These are phyloP conservation scores for Taiozyma sp. DNA, from an alignment of 1,139 yeast species.

Conservation along the genomic window DNA sequence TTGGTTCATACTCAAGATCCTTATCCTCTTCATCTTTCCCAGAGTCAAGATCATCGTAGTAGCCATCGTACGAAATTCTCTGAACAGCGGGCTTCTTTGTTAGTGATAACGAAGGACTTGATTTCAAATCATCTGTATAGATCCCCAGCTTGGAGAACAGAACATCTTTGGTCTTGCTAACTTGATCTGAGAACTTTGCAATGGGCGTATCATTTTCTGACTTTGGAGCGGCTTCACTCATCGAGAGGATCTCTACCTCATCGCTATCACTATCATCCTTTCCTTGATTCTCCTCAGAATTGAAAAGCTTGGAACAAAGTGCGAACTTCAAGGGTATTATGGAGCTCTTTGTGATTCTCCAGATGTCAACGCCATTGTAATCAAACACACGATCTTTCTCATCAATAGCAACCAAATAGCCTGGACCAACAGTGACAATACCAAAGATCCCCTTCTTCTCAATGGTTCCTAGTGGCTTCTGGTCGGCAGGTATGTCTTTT, in stretches of 20 bases:
- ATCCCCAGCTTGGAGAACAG: slow-evolving; percentile 22
- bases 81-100: slow-evolving; percentile 12
- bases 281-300: background rate
- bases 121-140: slow-evolving; percentile 21
- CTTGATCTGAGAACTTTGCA: slow-evolving; percentile 4
- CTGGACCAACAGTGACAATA: slow-evolving; percentile 22
- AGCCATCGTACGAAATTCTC: slow-evolving; percentile 7
- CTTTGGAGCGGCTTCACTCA: background rate
- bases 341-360: slow-evolving; percentile 19
- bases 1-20: background rate
- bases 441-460: slow-evolving; percentile 21
- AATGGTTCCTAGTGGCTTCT: background rate
- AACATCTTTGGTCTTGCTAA: slow-evolving; percentile 14
- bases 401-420: slow-evolving; percentile 24
- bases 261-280: background rate
- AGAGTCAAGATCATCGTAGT: slow-evolving; percentile 1
- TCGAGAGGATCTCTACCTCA: background rate
- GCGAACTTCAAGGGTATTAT: slow-evolving; percentile 25
- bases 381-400: slow-evolving; percentile 13
- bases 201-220: background rate
- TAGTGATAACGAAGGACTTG: slow-evolving; percentile 19
- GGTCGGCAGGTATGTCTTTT: background rate
- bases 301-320: slow-evolving; percentile 11
- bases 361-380: slow-evolving; percentile 12
- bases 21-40: slow-evolving; percentile 3